These are phyloP conservation scores for Limonium bicolor DNA, from an alignment of 148 eudicot species.

Conservation along the genomic window DNA sequence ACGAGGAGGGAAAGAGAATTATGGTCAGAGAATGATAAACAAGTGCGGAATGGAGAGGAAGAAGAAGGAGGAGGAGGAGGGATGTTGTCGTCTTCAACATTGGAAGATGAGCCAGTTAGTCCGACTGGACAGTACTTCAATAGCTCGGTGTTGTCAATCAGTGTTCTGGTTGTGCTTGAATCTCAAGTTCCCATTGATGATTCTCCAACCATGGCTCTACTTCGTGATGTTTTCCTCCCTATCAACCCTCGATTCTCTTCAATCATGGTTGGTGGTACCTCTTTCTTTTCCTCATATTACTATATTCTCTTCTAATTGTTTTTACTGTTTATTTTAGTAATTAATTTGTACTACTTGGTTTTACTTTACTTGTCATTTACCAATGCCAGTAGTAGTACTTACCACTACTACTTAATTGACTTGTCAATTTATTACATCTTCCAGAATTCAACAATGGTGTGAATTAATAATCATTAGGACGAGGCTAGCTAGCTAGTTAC, in stretches of 20 bases:
- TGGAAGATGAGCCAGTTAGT: conserved; percentile 20
- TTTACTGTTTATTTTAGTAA: neutral
- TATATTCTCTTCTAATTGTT: neutral
- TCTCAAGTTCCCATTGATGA: conserved; percentile 16
- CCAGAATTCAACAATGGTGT: too few relatives aligned
- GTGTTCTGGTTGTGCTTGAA: conserved; percentile 23
- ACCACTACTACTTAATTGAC: too few relatives aligned
- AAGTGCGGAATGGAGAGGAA: neutral
- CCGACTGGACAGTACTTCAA: conserved; percentile 23
- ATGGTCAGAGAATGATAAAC: too few relatives aligned
- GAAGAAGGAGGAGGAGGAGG: neutral
- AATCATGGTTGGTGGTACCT: conserved; percentile 17
- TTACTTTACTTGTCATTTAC: too few relatives aligned
- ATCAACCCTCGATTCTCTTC: conserved; percentile 38
- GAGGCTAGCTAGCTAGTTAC: too few relatives aligned
- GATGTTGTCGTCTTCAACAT: too few relatives aligned
- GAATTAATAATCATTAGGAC: too few relatives aligned
- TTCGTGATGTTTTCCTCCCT: conserved; percentile 18
- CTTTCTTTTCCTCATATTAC: neutral
- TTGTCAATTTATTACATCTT: too few relatives aligned
- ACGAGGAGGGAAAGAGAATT: neutral
- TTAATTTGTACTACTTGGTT: neutral
- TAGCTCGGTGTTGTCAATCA: conserved; percentile 22
- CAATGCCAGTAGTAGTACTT: too few relatives aligned
- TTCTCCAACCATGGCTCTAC: neutral